phyloP scores from a whole-genome alignment of 2,329 filamentous ascomycete species.

The Fusarium denticulatum region DNA sequence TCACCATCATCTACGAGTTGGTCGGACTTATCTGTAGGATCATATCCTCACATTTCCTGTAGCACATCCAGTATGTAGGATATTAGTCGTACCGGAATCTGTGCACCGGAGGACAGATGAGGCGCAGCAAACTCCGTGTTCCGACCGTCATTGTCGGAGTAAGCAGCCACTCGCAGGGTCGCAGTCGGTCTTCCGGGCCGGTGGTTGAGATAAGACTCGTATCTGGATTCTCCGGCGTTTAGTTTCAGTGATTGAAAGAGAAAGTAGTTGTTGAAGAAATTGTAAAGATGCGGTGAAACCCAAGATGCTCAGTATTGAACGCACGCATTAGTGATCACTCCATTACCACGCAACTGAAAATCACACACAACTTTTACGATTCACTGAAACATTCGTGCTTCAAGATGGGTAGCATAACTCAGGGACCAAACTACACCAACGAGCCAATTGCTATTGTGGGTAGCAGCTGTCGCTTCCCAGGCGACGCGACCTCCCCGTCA shows the following conservation, averaged over 20 bases:
- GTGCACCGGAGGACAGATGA: background rate
- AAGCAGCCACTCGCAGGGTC: background rate
- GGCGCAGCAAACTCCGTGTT: background rate
- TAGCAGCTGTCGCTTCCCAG: conserved; percentile 13
- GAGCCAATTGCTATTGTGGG: conserved; percentile 26
- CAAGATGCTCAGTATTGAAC: background rate
- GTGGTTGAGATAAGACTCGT: too few relatives aligned
- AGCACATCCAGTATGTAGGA: background rate
- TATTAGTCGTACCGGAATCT: background rate
- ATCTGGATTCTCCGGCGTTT: background rate
- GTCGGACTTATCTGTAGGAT: background rate
- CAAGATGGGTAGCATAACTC: background rate
- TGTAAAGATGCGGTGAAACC: background rate
- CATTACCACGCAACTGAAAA: background rate
- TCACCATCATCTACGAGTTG: too few relatives aligned
- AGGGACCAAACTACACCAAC: background rate
- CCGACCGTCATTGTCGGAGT: background rate
- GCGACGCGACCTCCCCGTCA: background rate
- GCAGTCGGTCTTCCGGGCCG: background rate
- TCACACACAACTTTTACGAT: background rate
- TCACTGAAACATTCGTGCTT: background rate
- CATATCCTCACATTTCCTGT: accelerated
- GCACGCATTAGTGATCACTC: background rate
- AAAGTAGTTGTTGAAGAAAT: too few relatives aligned
- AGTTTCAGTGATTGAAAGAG: too few relatives aligned